Evolutionary conservation across 139 green algal genomes (phyloP), one percentile per base, ranked within the genome.

Genomic region (Micromonas pusilla): DNA sequence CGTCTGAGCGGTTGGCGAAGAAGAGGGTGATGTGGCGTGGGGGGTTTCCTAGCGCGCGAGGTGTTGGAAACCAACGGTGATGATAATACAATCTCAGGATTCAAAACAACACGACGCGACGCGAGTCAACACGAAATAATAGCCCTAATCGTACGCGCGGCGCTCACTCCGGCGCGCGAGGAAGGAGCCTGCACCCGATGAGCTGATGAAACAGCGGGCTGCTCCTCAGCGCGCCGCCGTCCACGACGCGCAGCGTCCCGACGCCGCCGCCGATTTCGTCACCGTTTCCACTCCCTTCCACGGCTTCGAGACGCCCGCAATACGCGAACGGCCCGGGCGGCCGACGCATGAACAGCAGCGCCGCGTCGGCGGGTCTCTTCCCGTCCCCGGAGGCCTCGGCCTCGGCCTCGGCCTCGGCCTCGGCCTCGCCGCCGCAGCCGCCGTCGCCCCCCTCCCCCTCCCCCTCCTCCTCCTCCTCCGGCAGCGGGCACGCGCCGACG

Each of bases 181-280:
- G n/a, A n/a, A 23, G 53, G 30, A 72, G 66, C 20, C 33, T 39
- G 26, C 66, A 72, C 25, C 66, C 66, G 2, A 72, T 72, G 31
- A 72, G 20, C 26, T 72, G 66, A 52, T 31, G 53, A 52, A 37
- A 72, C 30, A 30, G 52, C 9, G n/a, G 23, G 9, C 30, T 72
- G 21, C 20, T 25, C 1, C 66, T 26, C 31, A 72, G 13, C 1
- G 20, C 19, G 28, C 53, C 66, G 31, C 23, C 66, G 30, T 72
- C 66, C 33, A 52, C 66, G 1, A 72, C 25, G 28, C 33, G 9
- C 1, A 52, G 53, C 66, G 30, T 34, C 16, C 20, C 30, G 54
- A 23, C 26, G 23, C 23, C 54, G n/a, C n/a, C n/a, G n/a, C n/a
- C n/a, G n/a, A 13, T 26, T n/a, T 72, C 30, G 19, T 25, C 26